Conservation (phyloP, 371 early-diverging fungal genomes). For the Lichtheimia ornata region DNA sequence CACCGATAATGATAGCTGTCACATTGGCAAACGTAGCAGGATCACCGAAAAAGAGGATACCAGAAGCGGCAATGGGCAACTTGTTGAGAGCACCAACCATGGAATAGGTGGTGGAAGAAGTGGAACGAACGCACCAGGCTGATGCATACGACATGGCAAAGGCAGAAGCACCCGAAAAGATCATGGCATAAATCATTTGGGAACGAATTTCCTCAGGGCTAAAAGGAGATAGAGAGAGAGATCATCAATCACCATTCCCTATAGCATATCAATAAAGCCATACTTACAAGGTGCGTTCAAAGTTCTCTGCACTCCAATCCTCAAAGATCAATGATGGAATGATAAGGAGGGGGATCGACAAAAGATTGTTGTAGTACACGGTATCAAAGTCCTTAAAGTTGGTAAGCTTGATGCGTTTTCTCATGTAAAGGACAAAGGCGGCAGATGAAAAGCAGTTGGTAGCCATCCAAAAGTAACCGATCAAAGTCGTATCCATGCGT, state of each 20-base stretch:
- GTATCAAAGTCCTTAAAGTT: constrained; percentile 95
- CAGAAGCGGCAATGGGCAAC: constrained; percentile 93
- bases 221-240: constrained; percentile 7
- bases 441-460: constrained; percentile 93
- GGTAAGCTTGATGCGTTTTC: constrained; percentile 81
- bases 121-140: constrained; percentile 94
- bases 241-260: neutral
- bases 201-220: constrained; percentile 54
- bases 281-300: constrained; percentile 59
- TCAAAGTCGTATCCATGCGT: constrained; percentile 29
- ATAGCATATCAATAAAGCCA: neutral
- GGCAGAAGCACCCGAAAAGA: constrained; percentile 85
- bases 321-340: constrained; percentile 80
- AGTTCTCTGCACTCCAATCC: constrained; percentile 63
- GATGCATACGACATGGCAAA: constrained; percentile 93
- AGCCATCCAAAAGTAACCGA: constrained; percentile 88
- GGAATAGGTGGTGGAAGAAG: constrained; percentile 95
- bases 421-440: constrained; percentile 88
- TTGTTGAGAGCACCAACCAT: constrained; percentile 99
- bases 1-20: constrained; percentile 75
- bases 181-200: constrained; percentile 67
- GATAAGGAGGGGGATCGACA: constrained; percentile 87
- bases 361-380: constrained; percentile 94
- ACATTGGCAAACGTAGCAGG: constrained; percentile 81
- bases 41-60: constrained; percentile 93